phyloP scores from a whole-genome alignment of 2,329 filamentous ascomycete genomes.

The Lecanosticta acicola region DNA sequence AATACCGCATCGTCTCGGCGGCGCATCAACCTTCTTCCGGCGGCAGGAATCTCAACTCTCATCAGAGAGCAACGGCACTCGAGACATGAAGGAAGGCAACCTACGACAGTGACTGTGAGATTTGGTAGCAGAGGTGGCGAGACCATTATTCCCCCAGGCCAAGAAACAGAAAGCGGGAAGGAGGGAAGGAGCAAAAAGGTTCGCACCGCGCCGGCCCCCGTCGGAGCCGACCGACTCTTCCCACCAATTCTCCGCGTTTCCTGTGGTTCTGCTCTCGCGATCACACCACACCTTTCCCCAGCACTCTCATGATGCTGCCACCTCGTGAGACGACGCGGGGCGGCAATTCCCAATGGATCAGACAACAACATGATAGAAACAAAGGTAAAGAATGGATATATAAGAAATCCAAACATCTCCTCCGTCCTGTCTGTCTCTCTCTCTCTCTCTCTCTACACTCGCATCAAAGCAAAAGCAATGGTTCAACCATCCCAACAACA shows the following conservation, averaged over 20 bases:
- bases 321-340: background rate
- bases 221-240: background rate
- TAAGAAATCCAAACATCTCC: background rate
- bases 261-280: background rate
- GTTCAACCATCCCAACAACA: background rate
- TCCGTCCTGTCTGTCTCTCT: background rate
- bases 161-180: no score
- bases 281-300: background rate
- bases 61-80: no score
- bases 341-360: no score
- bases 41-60: no score
- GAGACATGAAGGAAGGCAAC: no score
- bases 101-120: no score
- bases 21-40: no score
- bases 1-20: no score
- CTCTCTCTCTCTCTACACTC: background rate
- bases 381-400: background rate
- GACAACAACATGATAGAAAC: background rate
- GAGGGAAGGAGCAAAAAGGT: background rate
- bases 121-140: no score
- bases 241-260: background rate
- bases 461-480: background rate
- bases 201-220: no score
- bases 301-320: background rate
- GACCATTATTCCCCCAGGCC: no score